Percentiles rank a stretch among this genome's conserved stretches.
Conservation (phyloP, 108 stramenopile species). For the Cyclotella atomus region DNA sequence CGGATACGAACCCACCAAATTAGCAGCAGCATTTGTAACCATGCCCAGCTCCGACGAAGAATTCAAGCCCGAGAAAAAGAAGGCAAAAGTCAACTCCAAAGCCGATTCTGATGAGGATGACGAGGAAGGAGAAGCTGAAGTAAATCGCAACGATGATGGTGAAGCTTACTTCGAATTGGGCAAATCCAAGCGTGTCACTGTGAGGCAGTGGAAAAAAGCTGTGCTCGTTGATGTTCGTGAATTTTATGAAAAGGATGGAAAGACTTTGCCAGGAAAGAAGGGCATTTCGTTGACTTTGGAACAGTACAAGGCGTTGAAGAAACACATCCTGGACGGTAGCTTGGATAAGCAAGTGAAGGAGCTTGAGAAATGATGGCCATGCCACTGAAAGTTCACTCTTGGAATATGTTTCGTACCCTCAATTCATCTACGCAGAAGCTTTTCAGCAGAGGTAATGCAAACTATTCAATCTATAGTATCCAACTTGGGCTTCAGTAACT, state of each 20-base stretch:
- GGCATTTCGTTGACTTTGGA: conserved; percentile 75
- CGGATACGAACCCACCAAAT: background rate
- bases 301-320: conserved; percentile 64
- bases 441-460: too few relatives aligned
- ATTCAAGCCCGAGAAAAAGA: conserved; percentile 19
- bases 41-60: conserved; percentile 29
- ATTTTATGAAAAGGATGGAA: conserved; percentile 78
- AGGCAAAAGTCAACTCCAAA: conserved; percentile 4
- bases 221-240: conserved; percentile 63
- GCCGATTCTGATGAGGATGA: conserved; percentile 18
- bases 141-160: conserved; percentile 64
- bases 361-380: conserved; percentile 14
- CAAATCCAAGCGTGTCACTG: conserved; percentile 64
- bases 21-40: conserved; percentile 6
- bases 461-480: too few relatives aligned
- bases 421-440: too few relatives aligned
- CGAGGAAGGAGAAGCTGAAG: background rate
- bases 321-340: conserved; percentile 52
- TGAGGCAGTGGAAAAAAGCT: conserved; percentile 68
- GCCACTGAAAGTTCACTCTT: background rate
- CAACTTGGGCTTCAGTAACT: too few relatives aligned
- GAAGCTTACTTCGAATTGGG: conserved; percentile 78
- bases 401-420: too few relatives aligned
- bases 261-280: conserved; percentile 78
- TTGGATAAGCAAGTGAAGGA: conserved; percentile 44